Evolutionary conservation across 352 stramenopile species (phyloP), one percentile per base, ranked within the genome.

Genomic region (Pythium scleroteichum): DNA sequence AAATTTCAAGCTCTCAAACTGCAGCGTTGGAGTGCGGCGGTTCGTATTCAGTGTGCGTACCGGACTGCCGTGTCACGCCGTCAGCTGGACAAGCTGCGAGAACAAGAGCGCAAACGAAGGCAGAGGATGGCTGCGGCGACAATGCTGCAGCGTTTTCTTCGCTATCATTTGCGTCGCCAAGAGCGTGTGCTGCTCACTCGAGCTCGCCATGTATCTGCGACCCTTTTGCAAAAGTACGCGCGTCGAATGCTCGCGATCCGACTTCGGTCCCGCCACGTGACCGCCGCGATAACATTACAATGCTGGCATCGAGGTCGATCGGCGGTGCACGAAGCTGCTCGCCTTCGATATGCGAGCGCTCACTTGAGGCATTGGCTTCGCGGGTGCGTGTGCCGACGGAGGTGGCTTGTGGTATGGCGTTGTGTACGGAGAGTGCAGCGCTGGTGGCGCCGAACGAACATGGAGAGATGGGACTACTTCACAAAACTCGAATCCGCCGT

Each of bases 1-100:
- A 72, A 71, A 4, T 92, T 75, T 33, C 79, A 90, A n/a, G 78
- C 76, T 0, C 44, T 76, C 13, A 85, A 82, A 56, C 42, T 88
- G 23, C 57, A 74, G 24, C 76, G 82, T 2, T 23, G 29, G 13
- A 72, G 70, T 24, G 76, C 78, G 20, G 78, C 65, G 0, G 54
- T 69, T 6, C 63, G 64, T 0, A 61, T 90, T 2, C 78, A 88
- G 65, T 87, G 75, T 35, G 68, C 73, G 32, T 56, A 58, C 19
- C 70, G 76, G 6, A 52, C 42, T 0, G 38, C 55, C 0, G 45
- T 55, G 7, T 73, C 76, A 0, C 47, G 27, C 14, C 48, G 47
- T 2, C 27, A 44, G 3, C 46, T 87, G 0, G 13, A n/a, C 33
- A 17, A 23, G 1, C 55, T 82, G 0, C 66, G 63, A 41, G 23